Conservation (phyloP, 148 eudicot genomes). For the Limonium bicolor region DNA sequence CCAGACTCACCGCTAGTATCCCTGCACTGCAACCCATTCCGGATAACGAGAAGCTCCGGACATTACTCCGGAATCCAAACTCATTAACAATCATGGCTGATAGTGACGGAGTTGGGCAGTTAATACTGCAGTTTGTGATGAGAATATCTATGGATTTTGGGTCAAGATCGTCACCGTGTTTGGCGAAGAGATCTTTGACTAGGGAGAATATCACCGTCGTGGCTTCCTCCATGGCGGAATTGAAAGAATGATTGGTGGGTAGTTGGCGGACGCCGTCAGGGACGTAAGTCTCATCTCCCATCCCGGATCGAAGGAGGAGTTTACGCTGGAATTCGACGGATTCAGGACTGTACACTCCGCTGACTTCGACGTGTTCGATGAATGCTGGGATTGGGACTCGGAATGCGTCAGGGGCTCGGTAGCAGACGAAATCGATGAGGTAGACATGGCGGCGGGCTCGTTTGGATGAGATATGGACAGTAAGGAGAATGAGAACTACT, state of each 20-base stretch:
- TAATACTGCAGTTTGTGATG: slow-evolving; percentile 25
- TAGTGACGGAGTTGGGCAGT: slow-evolving; percentile 28
- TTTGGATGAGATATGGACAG: neutral
- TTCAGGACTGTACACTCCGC: neutral
- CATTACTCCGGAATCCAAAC: slow-evolving; percentile 30
- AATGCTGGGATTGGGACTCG: slow-evolving; percentile 6
- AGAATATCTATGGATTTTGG: slow-evolving; percentile 28
- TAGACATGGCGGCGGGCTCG: neutral
- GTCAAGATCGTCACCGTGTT: slow-evolving; percentile 13
- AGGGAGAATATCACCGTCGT: slow-evolving; percentile 16
- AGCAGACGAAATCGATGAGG: slow-evolving; percentile 7
- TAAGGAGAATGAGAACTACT: neutral
- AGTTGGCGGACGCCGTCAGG: slow-evolving; percentile 10
- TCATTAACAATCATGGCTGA: slow-evolving; percentile 21
- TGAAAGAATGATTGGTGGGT: slow-evolving; percentile 16
- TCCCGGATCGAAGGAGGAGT: slow-evolving; percentile 7
- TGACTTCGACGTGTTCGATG: slow-evolving; percentile 2
- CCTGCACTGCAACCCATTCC: slow-evolving; percentile 46
- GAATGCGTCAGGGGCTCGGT: neutral
- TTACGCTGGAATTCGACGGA: neutral
- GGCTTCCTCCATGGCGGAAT: slow-evolving; percentile 13
- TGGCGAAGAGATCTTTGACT: slow-evolving; percentile 13
- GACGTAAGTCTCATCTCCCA: slow-evolving; percentile 8
- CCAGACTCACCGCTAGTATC: slow-evolving; percentile 17
- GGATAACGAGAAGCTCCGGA: slow-evolving; percentile 22